A percentile compares a stretch with the other conserved stretches of the same genome.
phyloP scores from a whole-genome alignment of 2,329 filamentous ascomycete genomes.

The Hymenoscyphus fructigenus region DNA sequence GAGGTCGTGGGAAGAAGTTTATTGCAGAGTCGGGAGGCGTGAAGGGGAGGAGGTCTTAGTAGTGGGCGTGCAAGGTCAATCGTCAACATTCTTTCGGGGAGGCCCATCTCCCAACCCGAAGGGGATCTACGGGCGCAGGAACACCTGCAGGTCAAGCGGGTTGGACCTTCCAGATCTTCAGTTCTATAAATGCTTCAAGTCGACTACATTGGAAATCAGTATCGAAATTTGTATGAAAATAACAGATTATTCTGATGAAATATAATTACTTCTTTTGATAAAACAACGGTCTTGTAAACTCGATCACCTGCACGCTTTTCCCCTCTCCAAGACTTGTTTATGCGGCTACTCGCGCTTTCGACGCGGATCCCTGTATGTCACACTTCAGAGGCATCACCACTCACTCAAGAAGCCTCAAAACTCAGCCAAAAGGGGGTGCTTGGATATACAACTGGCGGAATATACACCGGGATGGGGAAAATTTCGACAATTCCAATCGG shows the following conservation, averaged over 20 bases:
- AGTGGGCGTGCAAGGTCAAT: not conserved
- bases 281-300: not conserved
- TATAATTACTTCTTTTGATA: not conserved
- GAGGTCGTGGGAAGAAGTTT: conserved; percentile 2
- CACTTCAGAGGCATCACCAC: not conserved
- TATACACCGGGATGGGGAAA: not conserved
- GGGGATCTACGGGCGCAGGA: not conserved
- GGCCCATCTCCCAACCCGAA: not conserved
- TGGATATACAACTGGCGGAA: not conserved
- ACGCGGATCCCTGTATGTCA: not conserved
- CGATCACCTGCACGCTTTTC: not conserved
- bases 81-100: not conserved
- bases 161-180: not conserved
- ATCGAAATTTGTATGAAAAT: not conserved
- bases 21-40: not conserved
- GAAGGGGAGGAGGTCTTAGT: not conserved
- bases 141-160: not conserved
- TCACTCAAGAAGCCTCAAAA: not conserved
- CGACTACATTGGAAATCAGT: no score
- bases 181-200: no score
- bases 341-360: not conserved
- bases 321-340: not conserved
- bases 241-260: not conserved
- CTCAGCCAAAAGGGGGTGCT: not conserved
- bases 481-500: not conserved